These are phyloP conservation scores for Trypanosoma congolense DNA, from an alignment of 208 protist species.

Conservation along the genomic window DNA sequence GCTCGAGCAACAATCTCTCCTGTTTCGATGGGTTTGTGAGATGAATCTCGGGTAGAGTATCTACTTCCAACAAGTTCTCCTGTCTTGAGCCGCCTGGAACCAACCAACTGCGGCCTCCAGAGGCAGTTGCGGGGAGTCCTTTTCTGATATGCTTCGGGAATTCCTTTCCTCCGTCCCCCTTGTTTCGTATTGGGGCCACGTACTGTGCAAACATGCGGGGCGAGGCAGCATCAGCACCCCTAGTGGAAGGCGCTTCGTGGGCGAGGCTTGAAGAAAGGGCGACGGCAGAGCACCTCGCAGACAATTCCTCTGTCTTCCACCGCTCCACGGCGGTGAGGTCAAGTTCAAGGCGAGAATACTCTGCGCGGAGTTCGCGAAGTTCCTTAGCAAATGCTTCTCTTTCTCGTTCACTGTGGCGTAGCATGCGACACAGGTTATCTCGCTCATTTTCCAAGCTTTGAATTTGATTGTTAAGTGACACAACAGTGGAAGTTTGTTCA, in stretches of 20 bases:
- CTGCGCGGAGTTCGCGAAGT: constrained; percentile 32
- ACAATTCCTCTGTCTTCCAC: constrained; percentile 13
- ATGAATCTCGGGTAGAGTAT: constrained; percentile 40
- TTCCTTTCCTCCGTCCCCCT: constrained; percentile 3
- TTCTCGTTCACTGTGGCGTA: constrained; percentile 30
- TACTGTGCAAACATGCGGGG: constrained; percentile 5
- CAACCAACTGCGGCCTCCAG: neutral
- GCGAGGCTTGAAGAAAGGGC: constrained; percentile 12
- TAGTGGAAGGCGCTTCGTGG: neutral
- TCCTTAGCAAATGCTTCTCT: constrained; percentile 28
- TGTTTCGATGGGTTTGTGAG: constrained; percentile 56
- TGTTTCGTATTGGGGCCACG: constrained; percentile 7
- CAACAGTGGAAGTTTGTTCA: constrained; percentile 13
- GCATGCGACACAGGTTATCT: constrained; percentile 36
- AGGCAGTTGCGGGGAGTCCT: neutral
- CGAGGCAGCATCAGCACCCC: constrained; percentile 6
- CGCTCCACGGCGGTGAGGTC: constrained; percentile 42
- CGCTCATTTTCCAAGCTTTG: constrained; percentile 26
- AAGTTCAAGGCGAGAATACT: constrained; percentile 32
- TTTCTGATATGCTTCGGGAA: neutral
- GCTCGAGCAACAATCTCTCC: constrained; percentile 52
- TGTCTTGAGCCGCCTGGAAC: neutral
- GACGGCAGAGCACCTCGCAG: neutral
- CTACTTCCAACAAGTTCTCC: constrained; percentile 25
- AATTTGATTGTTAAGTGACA: constrained; percentile 31